Evolutionary conservation across 1,284 basidiomycete species (phyloP).

Genomic region (Quambalaria eucalypti): DNA sequence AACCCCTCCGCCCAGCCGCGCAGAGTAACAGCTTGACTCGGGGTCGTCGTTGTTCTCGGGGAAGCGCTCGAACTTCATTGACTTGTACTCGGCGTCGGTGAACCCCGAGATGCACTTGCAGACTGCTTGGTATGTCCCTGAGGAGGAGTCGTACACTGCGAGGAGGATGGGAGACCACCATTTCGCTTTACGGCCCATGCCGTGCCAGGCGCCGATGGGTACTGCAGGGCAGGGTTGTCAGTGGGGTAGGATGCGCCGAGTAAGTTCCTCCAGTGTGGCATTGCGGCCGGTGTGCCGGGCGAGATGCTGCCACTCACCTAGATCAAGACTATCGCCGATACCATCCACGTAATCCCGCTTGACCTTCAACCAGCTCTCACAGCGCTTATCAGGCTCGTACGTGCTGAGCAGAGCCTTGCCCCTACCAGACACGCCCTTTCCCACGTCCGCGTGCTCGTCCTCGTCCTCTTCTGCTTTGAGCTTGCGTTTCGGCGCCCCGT

Average conservation of each 20-base stretch:
- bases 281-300: too few species aligned
- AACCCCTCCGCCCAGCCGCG: too few species aligned
- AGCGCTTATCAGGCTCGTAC: slow-evolving; percentile 63
- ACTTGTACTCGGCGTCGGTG: slow-evolving; percentile 67
- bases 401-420: slow-evolving; percentile 72
- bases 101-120: slow-evolving; percentile 59
- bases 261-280: too few species aligned
- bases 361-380: slow-evolving; percentile 52
- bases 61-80: slow-evolving; percentile 10
- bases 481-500: not conserved
- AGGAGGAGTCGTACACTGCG: slow-evolving; percentile 63
- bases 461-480: slow-evolving; percentile 43
- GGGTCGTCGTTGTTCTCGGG: slow-evolving; percentile 4
- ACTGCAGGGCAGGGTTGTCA: too few species aligned
- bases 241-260: too few species aligned
- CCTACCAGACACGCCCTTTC: slow-evolving; percentile 34
- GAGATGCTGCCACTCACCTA: too few species aligned
- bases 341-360: slow-evolving; percentile 70
- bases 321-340: slow-evolving; percentile 51
- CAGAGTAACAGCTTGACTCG: slow-evolving; percentile 35
- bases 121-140: slow-evolving; percentile 57
- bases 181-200: slow-evolving; percentile 77
- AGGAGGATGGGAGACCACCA: slow-evolving; percentile 91
- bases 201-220: slow-evolving; percentile 64
- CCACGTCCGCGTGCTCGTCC: slow-evolving; percentile 9